phyloP scores from a whole-genome alignment of 805 yeast species.

The Candida easanensis region DNA sequence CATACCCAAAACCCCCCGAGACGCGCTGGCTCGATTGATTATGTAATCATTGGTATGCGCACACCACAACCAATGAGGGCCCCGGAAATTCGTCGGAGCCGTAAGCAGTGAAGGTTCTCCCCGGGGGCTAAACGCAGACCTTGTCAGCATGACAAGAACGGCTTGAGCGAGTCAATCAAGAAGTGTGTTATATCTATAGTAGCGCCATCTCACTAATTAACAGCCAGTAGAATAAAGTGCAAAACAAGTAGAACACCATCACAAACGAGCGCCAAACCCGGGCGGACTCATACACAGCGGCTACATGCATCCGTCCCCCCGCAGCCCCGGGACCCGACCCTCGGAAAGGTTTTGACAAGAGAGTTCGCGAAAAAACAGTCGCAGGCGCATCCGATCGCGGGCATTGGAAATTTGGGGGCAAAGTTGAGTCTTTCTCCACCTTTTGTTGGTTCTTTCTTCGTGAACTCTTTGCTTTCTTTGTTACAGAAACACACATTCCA shows the following conservation, averaged over 20 bases:
- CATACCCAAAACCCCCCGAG: too few species aligned
- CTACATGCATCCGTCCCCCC: constrained; percentile 5
- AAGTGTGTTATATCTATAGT: too few species aligned
- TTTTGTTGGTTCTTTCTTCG: constrained; percentile 5
- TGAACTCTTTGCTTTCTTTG: constrained; percentile 1
- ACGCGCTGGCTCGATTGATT: too few species aligned
- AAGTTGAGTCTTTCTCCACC: background rate
- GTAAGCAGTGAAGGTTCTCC: background rate
- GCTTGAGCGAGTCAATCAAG: too few species aligned
- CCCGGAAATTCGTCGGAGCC: constrained; percentile 9
- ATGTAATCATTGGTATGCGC: constrained; percentile 4
- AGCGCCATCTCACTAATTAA: too few species aligned
- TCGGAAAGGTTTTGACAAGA: constrained; percentile 13
- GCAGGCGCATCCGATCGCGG: constrained; percentile 15
- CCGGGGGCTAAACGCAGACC: background rate
- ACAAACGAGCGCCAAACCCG: too few species aligned
- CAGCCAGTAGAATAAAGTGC: too few species aligned
- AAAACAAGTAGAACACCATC: too few species aligned
- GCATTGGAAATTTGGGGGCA: background rate
- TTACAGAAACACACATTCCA: background rate
- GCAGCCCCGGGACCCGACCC: constrained; percentile 15
- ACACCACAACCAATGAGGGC: constrained; percentile 8
- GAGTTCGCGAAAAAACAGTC: constrained; percentile 1
- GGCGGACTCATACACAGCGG: too few species aligned
- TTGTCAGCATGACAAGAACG: background rate